A percentile compares a stretch with the other conserved stretches of the same genome.
Conservation (phyloP, 768 basidiomycete genomes). For the Serpula lacrymans region DNA sequence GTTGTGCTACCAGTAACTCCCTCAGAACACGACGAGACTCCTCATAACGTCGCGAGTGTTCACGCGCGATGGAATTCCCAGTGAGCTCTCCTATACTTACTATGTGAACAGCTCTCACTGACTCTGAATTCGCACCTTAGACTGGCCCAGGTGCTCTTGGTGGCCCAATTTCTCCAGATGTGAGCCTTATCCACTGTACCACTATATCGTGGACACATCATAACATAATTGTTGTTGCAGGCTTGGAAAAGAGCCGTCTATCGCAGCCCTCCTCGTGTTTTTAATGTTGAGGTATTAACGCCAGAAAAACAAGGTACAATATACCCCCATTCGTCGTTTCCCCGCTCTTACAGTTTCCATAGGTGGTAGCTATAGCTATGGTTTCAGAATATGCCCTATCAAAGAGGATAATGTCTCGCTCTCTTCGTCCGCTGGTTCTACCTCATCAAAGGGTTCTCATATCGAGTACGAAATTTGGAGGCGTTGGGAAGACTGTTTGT, state of each 20-base stretch:
- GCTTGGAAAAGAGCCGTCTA: slow-evolving; percentile 60
- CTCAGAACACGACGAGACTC: no score
- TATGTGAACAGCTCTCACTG: background rate
- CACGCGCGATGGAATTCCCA: slow-evolving; percentile 6
- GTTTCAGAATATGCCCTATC: slow-evolving; percentile 56
- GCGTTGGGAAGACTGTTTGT: slow-evolving; percentile 79
- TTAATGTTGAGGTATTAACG: slow-evolving; percentile 55
- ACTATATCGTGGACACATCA: no score
- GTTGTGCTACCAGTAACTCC: no score
- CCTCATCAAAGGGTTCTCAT: slow-evolving; percentile 31
- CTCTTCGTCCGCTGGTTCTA: slow-evolving; percentile 25
- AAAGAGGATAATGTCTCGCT: slow-evolving; percentile 28
- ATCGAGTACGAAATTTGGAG: slow-evolving; percentile 73
- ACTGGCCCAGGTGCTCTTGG: slow-evolving; percentile 2
- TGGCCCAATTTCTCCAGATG: slow-evolving; percentile 19
- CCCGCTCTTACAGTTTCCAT: slow-evolving; percentile 3
- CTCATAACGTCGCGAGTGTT: no score
- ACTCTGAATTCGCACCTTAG: slow-evolving; percentile 10
- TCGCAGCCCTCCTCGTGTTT: slow-evolving; percentile 54
- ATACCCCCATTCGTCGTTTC: slow-evolving; percentile 5
- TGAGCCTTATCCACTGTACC: slow-evolving; percentile 19
- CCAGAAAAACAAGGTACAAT: slow-evolving; percentile 55
- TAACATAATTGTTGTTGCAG: no score
- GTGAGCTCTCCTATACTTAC: slow-evolving; percentile 12
- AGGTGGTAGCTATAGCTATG: slow-evolving; percentile 58